Base-by-base conservation (phyloP, 1,139 yeast genomes). In the Suhomyces maxii region DNA sequence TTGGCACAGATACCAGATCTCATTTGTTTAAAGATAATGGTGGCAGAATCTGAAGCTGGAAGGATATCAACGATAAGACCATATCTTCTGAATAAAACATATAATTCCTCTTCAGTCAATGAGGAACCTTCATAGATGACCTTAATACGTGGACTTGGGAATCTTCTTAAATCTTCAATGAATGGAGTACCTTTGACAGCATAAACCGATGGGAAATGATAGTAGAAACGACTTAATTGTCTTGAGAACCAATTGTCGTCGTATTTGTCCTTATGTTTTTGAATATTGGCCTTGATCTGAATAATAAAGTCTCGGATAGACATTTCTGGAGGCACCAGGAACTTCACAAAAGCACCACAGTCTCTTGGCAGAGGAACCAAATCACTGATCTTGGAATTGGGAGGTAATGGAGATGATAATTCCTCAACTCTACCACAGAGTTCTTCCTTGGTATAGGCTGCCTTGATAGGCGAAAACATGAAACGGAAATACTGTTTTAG, bases 181-280 rank as follows among this genome's bases (percentile, higher is more conserved):
- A 98, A 93, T 0, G 99, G 99, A 0, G 82, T 76, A 48, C 99
- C 99, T 55, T 86, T 85, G 1, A 95, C 98, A 0, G 88, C 83
- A 58, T 75, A 86, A 46, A 71, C 86, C 59, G 51, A 68, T 63
- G 66, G 83, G 76, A 59, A 64, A 3, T 48, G 49, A 32, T 56
- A 54, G 46, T 59, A 53, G 1, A 68, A 5, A 8, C 47, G 42
- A 33, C 57, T 53, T n/a, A 49, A 31, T 1, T 57, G 34, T 31
- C 46, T 45, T 8, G 68, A 46, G 63, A 71, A 49, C 59, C 64
- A 53, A 53, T 76, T 55, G 56, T 62, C 59, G 58, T 53, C 61
- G 62, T 53, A 44, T 66, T 61, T 47, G 45, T 55, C 35, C 49
- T 56, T 56, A 59, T 70, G 65, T 10, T 52, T 46, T 11, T 64